Evolutionary conservation across 352 stramenopile genomes (phyloP), one percentile per base, ranked within the genome.

Genomic region (Phytophthora crassamura): DNA sequence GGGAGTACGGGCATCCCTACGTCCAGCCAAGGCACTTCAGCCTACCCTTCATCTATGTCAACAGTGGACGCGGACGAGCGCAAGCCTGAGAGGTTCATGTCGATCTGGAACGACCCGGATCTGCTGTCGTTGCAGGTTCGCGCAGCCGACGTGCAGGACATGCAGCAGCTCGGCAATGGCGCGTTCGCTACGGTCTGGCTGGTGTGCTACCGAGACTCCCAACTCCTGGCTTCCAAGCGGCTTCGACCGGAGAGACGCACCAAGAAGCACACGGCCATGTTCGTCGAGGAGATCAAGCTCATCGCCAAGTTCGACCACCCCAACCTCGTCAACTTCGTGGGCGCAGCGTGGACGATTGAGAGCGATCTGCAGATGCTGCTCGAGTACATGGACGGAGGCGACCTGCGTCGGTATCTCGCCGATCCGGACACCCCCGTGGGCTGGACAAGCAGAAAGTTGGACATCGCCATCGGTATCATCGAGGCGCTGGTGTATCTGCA

Each of bases 221-320:
- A 75, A 25, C 51, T 78, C 12, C 22, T 78, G 7, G 70, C 70
- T 7, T 69, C 63, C 9, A 78, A 78, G 18, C 56, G 70, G 8
- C 58, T 78, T 40, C 61, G 55, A 38, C 43, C 56, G 9, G 66
- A 78, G 10, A 18, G 42, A 42, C 34, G 54, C 2, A 62, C 55
- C 4, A 69, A 78, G 34, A 68, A 76, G 16, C 64, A 69, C 11
- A 74, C 68, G 1, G 50, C 64, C 18, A 65, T 55, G 16, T 79
- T 86, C n/a, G 62, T 76, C 7, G 66, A 78, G 8, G 74, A 86
- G 43, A 80, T 86, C 40, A 77, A 78, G 28, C 30, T 84, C 8
- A 62, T 86, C 28, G 72, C 75, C 34, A 67, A 62, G 34, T 81
- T 84, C 33, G 67, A 78, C 14, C 77, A 86, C 47, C 67, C 72